phyloP scores from a whole-genome alignment of 2,329 filamentous ascomycete genomes.

The Metarhizium robertsii region DNA sequence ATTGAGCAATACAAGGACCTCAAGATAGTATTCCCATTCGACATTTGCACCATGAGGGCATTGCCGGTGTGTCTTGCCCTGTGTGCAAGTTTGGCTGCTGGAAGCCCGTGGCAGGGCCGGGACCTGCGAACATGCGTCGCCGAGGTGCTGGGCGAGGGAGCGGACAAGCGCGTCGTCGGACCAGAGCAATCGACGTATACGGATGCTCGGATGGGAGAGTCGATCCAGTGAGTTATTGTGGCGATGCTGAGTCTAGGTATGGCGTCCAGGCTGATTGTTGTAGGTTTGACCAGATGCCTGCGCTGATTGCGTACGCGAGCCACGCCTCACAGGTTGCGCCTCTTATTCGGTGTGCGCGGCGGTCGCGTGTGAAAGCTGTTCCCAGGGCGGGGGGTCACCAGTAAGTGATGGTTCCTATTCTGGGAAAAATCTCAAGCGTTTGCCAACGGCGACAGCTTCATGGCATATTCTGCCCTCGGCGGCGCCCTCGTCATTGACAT shows the following conservation, averaged over 20 bases:
- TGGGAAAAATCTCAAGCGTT: not conserved
- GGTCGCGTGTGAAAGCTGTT: constrained; percentile 7
- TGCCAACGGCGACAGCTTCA: constrained; percentile 20
- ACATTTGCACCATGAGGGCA: too few relatives aligned
- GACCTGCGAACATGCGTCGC: not conserved
- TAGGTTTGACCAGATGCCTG: constrained; percentile 4
- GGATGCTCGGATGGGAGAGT: constrained; percentile 7
- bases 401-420: not conserved
- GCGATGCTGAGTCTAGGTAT: too few relatives aligned
- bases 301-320: constrained; percentile 6
- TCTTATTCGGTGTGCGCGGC: constrained; percentile 7
- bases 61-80: too few relatives aligned
- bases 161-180: not conserved
- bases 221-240: constrained; percentile 3
- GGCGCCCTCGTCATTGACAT: constrained; percentile 11
- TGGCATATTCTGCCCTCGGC: constrained; percentile 7
- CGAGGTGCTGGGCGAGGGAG: not conserved
- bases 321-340: constrained; percentile 6
- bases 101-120: not conserved
- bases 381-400: constrained; percentile 9
- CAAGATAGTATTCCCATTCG: too few relatives aligned
- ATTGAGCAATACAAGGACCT: too few relatives aligned
- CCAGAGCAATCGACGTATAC: constrained; percentile 2
- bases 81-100: too few relatives aligned
- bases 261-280: not conserved